Conservation (phyloP, 2,329 filamentous ascomycete genomes). For the Alternaria brassicicola region DNA sequence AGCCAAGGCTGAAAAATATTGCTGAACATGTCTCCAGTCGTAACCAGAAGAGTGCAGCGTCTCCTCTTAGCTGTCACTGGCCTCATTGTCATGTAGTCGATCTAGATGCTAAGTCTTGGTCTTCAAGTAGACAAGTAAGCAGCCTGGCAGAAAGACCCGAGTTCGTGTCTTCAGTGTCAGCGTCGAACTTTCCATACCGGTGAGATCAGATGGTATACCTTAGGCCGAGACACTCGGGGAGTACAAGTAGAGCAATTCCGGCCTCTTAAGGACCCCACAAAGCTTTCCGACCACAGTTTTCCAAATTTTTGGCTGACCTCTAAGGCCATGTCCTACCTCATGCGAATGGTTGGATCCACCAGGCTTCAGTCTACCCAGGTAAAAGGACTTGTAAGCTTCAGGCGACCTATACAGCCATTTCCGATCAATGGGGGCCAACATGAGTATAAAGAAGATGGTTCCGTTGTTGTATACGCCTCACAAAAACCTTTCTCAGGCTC, state of each 20-base stretch:
- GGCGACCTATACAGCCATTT: no score
- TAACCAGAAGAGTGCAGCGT: neutral
- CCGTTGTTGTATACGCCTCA: neutral
- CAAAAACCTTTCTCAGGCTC: neutral
- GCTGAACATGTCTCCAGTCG: neutral
- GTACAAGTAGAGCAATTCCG: neutral
- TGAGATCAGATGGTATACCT: neutral
- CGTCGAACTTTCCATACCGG: neutral
- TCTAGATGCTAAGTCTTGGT: neutral
- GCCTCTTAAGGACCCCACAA: neutral
- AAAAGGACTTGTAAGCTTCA: neutral
- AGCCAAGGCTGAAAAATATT: neutral
- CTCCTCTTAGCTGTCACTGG: neutral
- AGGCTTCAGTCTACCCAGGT: neutral
- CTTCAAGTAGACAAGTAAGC: neutral
- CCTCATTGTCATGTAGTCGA: neutral
- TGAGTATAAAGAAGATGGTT: neutral
- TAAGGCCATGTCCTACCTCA: neutral
- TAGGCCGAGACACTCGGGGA: neutral
- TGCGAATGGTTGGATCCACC: neutral
- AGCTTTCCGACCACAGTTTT: neutral
- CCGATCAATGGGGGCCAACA: neutral
- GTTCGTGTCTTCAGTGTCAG: neutral
- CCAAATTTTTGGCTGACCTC: neutral
- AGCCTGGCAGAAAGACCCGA: neutral